phyloP scores from a whole-genome alignment of 495 filamentous ascomycete genomes.

The Penicillium verhagenii region DNA sequence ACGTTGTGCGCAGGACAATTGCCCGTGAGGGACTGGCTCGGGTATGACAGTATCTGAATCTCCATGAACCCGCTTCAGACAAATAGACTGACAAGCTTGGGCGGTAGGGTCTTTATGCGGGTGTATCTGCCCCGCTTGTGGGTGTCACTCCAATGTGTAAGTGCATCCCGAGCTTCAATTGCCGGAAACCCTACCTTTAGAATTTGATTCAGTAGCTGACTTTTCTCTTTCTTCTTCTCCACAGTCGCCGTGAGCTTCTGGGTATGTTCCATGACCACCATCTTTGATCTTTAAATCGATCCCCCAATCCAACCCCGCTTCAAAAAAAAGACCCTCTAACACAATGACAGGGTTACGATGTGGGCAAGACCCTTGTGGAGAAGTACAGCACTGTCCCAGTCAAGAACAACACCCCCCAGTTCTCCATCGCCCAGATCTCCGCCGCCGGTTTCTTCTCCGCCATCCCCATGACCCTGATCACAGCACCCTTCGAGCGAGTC shows the following conservation, averaged over 20 bases:
- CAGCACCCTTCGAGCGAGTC: slow-evolving; percentile 96
- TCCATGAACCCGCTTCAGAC: neutral
- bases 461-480: slow-evolving; percentile 96
- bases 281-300: neutral
- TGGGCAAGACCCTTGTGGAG: slow-evolving; percentile 85
- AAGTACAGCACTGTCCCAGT: slow-evolving; percentile 59
- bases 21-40: slow-evolving; percentile 80
- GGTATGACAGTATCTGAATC: slow-evolving; percentile 29
- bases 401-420: slow-evolving; percentile 59
- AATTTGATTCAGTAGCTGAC: slow-evolving; percentile 9
- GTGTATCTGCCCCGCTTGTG: slow-evolving; percentile 89
- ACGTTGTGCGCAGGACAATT: slow-evolving; percentile 84
- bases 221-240: neutral
- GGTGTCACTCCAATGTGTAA: slow-evolving; percentile 99
- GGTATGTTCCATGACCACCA: slow-evolving; percentile 26
- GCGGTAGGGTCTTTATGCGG: slow-evolving; percentile 82
- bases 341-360: slow-evolving; percentile 71
- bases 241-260: slow-evolving; percentile 97
- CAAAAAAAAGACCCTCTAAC: slow-evolving; percentile 16
- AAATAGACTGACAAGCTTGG: neutral
- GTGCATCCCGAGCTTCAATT: slow-evolving; percentile 28
- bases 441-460: slow-evolving; percentile 96
- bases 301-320: neutral
- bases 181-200: neutral
- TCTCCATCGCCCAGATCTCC: slow-evolving; percentile 84